Evolutionary conservation across 2,329 filamentous ascomycete genomes (phyloP).

Genomic region (Claviceps citrina): DNA sequence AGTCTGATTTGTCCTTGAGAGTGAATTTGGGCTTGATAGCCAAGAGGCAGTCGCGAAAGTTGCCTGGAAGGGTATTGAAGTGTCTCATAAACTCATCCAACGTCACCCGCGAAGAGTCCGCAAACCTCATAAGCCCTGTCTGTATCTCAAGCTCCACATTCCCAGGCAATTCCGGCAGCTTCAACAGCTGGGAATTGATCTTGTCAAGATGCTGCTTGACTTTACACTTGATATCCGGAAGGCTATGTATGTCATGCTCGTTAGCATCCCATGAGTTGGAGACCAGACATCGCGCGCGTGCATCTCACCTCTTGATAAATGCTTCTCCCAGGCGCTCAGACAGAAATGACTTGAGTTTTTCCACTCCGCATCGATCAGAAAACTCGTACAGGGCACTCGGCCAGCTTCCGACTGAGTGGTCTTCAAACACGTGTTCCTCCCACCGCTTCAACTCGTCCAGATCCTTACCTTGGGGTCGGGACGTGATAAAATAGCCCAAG

Average conservation of each 20-base stretch:
- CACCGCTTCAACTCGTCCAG: conserved; percentile 36
- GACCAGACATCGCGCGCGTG: background rate
- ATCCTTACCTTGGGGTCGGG: conserved; percentile 42
- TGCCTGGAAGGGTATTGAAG: conserved; percentile 31
- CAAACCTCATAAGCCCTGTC: conserved; percentile 42
- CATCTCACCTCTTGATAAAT: conserved; percentile 35
- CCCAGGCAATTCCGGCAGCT: conserved; percentile 49
- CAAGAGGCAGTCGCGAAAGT: conserved; percentile 34
- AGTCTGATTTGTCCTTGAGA: conserved; percentile 23
- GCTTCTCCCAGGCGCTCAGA: conserved; percentile 37
- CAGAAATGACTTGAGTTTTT: conserved; percentile 35
- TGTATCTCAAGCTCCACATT: conserved; percentile 54
- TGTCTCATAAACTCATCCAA: conserved; percentile 29
- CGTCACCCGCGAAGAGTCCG: conserved; percentile 34
- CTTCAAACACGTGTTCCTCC: conserved; percentile 38
- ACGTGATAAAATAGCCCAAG: conserved; percentile 67
- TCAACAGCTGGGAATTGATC: conserved; percentile 38
- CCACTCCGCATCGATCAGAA: conserved; percentile 35
- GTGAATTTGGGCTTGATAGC: conserved; percentile 32
- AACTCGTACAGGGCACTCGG: conserved; percentile 32
- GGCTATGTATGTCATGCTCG: conserved; percentile 14
- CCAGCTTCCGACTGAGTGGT: conserved; percentile 26
- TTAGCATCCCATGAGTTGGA: background rate
- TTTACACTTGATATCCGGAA: conserved; percentile 40
- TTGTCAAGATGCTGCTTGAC: conserved; percentile 30